Base-by-base conservation (phyloP, 2,329 filamentous ascomycete genomes). In the Boeremia exigua region DNA sequence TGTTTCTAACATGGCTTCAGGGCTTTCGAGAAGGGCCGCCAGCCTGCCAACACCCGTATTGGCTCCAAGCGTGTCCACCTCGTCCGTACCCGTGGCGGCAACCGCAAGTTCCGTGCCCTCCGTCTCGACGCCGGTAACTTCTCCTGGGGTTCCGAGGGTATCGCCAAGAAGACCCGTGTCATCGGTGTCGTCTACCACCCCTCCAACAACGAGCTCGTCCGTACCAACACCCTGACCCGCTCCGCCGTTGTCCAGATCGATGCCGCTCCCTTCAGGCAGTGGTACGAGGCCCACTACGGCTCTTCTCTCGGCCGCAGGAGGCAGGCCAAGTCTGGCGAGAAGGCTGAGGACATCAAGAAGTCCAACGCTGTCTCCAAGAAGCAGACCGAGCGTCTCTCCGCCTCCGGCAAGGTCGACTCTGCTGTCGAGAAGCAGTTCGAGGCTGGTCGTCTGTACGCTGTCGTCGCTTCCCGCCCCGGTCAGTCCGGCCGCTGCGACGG, bases 201-300 rank as follows among this genome's bases (percentile, higher is more conserved):
- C 65, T 97, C 94, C 81, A 99, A 99, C 93, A 99, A 99, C 92
- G 95, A 99, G 86, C 88, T 99, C 74, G 93, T 99, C 86, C 95
- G 95, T 79, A 99, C 95, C 83, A 99, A 99, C 90, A 98, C 95
- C 85, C 88, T 99, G 80, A 99, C 95, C 87, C 96, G 93, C 85
- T 92, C 92, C 78, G 95, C 95, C 84, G 91, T 99, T 77, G 91
- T 99, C 80, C 95, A 99, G 87, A 85, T 99, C 83, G 95, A 99
- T 82, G 95, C 96, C 75, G 92, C 95, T 66, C 95, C 95, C 72
- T 99, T 99, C 91, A 88, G 95, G 81, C 94, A 98, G 85, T 99
- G 95, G 95, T 99, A 96, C 84, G 95, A 99, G 88, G 92, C 95
- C 72, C 95, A 99, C 90, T 99, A 99, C 87, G 95, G 95, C 79